Evolutionary conservation across 345 rosid genomes (phyloP), one percentile per base, ranked within the genome.

Genomic region (Eutrema japonicum): DNA sequence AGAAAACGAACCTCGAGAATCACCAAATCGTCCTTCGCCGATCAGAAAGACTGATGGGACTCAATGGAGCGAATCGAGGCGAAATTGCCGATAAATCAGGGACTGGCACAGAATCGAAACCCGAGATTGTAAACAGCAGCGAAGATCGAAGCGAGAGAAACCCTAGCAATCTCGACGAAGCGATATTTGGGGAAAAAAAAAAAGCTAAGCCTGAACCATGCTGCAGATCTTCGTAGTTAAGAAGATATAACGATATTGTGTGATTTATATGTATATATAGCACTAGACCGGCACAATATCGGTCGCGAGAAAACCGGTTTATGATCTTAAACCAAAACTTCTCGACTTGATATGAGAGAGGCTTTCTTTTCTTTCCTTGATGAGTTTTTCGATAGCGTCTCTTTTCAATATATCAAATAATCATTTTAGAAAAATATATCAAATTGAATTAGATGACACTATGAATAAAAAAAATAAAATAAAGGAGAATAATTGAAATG

Each of bases 131-230:
- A 12, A 42, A 26, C 3, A 32, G 68, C 18, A 42, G 46, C 11
- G 56, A 61, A 68, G 69, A 75, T 60, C 71, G 41, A 68, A 68
- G 40, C 7, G 29, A 26, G 48, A 72, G 82, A 82, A 82, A 80
- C 81, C 85, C 83, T 80, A 77, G 65, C 55, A 58, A 77, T 77
- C 79, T 52, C 73, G 59, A 65, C 64, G 56, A 48, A 38, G 45
- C 54, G 66, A 76, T 43, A 72, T 62, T 73, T 78, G 54, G 84
- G 74, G 78, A 41, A 41, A 54, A 73, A 41, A 41, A 54, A 73
- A 27, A 26, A 36, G 63, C 74, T 75, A 68, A 76, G 64, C 65
- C 59, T 40, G 49, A 76, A 61, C 54, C 65, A 69, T 53, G 65
- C 7, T 52, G 70, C 64, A 68, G 65, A 27, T 51, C 63, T 67